Evolutionary conservation across 2,329 filamentous ascomycete species (phyloP).

Genomic region (Verruconis gallopava): DNA sequence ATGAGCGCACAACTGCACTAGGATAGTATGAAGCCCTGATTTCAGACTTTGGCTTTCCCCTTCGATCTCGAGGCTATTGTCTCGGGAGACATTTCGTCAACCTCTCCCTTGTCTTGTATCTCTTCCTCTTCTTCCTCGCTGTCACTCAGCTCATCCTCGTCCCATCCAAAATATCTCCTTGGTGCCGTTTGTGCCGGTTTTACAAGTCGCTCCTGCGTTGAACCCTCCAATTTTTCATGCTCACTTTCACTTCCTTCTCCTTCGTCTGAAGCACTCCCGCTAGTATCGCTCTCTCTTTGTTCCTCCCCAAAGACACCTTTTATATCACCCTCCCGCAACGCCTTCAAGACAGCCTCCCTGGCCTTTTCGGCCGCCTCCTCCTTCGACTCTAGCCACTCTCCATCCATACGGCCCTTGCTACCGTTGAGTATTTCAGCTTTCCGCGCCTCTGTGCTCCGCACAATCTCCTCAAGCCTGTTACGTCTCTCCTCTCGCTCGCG

Average conservation of each 20-base stretch:
- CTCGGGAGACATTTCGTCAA: too few species aligned
- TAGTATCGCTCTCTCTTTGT: conserved; percentile 28
- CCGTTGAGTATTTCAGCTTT: conserved; percentile 74
- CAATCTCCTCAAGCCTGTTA: conserved; percentile 76
- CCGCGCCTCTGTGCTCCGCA: conserved; percentile 69
- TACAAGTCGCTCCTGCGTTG: too few species aligned
- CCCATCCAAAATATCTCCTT: conserved; percentile 59
- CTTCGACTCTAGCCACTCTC: conserved; percentile 90
- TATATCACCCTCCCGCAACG: conserved; percentile 48
- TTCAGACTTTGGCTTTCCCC: too few species aligned
- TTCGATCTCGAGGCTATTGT: too few species aligned
- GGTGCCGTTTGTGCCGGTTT: conserved; percentile 22
- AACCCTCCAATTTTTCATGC: conserved; percentile 9
- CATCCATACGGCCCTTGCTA: conserved; percentile 52
- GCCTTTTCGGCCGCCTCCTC: conserved; percentile 81
- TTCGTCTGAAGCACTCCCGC: conserved; percentile 17
- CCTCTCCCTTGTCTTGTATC: too few species aligned
- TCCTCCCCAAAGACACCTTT: conserved; percentile 28
- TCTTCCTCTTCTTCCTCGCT: conserved; percentile 34
- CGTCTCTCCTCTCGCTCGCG: conserved; percentile 80
- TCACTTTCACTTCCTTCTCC: conserved; percentile 7
- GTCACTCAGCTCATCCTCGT: conserved; percentile 53
- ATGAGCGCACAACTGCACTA: too few species aligned
- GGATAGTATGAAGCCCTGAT: too few species aligned
- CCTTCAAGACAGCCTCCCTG: conserved; percentile 57